A percentile compares a stretch with the other conserved stretches of the same genome.
Conservation (phyloP, 305 asterid genomes). For the Fraxinus paxiana region DNA sequence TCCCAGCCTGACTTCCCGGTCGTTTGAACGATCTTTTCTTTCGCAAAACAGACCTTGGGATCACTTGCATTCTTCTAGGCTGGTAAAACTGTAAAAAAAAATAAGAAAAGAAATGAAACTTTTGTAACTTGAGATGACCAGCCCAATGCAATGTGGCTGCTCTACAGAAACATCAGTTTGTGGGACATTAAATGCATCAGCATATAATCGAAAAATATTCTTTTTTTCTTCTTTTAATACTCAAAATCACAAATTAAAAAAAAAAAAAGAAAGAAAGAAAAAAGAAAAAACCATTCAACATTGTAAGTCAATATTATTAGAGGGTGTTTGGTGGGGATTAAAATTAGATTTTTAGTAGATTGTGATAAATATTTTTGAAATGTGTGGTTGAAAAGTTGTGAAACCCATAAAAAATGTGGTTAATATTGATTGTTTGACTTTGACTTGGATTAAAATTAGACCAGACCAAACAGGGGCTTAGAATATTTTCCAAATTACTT, state of each 20-base stretch:
- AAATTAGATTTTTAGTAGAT: too few species aligned
- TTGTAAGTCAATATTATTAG: neutral
- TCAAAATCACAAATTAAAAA: neutral
- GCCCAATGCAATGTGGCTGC: neutral
- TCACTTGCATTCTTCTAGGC: conserved; percentile 42
- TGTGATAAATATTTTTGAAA: too few species aligned
- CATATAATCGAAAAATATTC: neutral
- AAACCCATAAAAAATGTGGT: too few species aligned
- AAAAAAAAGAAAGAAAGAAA: neutral
- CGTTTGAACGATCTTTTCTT: conserved; percentile 53
- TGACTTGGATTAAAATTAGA: too few species aligned
- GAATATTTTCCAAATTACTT: neutral
- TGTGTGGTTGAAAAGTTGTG: too few species aligned
- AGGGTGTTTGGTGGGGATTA: too few species aligned
- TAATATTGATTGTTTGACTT: too few species aligned
- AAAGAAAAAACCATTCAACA: neutral
- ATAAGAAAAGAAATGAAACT: neutral
- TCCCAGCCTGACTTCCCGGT: conserved; percentile 34
- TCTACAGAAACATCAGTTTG: neutral
- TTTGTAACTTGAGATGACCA: conserved; percentile 19
- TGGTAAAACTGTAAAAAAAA: conserved; percentile 37
- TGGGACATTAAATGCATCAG: neutral
- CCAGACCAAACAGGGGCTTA: too few species aligned
- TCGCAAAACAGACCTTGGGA: conserved; percentile 36
- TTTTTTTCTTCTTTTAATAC: neutral